A percentile compares a stretch with the other conserved stretches of the same genome.
Conservation (phyloP, 2,329 filamentous ascomycete species). For the Penicillium psychrosexuale region DNA sequence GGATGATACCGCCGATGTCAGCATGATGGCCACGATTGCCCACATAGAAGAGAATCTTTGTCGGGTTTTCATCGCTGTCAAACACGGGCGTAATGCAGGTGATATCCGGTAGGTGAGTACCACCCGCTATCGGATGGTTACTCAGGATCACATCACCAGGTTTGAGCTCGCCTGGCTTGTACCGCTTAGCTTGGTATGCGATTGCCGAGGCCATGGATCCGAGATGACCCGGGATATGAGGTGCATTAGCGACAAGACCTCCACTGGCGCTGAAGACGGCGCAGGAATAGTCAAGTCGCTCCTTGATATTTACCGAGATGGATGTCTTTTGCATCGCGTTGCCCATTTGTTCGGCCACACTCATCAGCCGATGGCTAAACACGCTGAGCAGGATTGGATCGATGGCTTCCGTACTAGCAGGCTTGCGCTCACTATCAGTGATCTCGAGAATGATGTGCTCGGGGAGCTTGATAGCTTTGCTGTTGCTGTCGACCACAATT, state of each 20-base stretch:
- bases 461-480: constrained; percentile 68
- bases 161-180: constrained; percentile 61
- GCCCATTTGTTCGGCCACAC: constrained; percentile 81
- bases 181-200: constrained; percentile 69
- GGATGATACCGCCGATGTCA: constrained; percentile 65
- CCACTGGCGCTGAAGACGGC: constrained; percentile 67
- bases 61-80: constrained; percentile 51
- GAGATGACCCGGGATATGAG: constrained; percentile 74
- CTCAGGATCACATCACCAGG: constrained; percentile 63
- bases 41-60: constrained; percentile 40
- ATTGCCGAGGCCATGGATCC: constrained; percentile 79
- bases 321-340: constrained; percentile 71
- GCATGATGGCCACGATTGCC: constrained; percentile 69
- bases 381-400: constrained; percentile 74
- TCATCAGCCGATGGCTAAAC: constrained; percentile 79
- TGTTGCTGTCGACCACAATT: constrained; percentile 74
- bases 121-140: constrained; percentile 76
- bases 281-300: constrained; percentile 78
- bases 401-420: constrained; percentile 44
- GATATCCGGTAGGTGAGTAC: constrained; percentile 74
- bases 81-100: constrained; percentile 74
- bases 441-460: constrained; percentile 79
- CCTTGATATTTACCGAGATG: constrained; percentile 76
- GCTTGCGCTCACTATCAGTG: not conserved
- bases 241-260: constrained; percentile 63